phyloP scores from a whole-genome alignment of 2,329 filamentous ascomycete genomes.

The Tolypocladium ovalisporum region DNA sequence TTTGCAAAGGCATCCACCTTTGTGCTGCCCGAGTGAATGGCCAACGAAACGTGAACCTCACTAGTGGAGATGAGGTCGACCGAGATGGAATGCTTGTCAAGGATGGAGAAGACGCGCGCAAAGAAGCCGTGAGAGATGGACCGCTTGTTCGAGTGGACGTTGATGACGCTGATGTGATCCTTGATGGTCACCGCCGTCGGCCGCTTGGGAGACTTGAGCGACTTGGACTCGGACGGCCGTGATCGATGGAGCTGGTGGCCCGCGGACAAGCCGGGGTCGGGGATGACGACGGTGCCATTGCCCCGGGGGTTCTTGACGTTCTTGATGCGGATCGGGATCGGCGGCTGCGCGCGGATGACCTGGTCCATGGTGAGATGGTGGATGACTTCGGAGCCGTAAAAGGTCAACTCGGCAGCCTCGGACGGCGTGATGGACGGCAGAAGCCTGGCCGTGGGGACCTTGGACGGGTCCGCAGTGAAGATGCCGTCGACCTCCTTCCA shows the following conservation, averaged over 20 bases:
- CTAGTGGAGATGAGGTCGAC: constrained; percentile 95
- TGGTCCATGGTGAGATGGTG: constrained; percentile 99
- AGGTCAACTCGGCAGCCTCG: constrained; percentile 91
- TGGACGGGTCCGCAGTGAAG: constrained; percentile 73
- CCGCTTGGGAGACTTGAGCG: constrained; percentile 51
- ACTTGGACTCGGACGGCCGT: constrained; percentile 24
- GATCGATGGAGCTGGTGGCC: constrained; percentile 48
- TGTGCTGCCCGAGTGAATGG: constrained; percentile 71
- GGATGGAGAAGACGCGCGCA: constrained; percentile 82
- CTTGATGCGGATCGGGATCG: constrained; percentile 81
- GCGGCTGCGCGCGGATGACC: constrained; percentile 66
- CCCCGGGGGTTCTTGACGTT: constrained; percentile 81
- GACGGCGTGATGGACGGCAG: constrained; percentile 81
- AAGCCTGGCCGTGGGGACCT: constrained; percentile 88
- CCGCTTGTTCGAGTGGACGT: constrained; percentile 95
- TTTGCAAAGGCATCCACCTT: constrained; percentile 51
- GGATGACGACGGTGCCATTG: constrained; percentile 71
- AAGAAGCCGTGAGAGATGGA: constrained; percentile 95
- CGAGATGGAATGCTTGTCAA: constrained; percentile 76
- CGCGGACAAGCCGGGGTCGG: constrained; percentile 50
- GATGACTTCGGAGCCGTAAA: constrained; percentile 92
- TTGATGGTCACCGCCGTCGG: constrained; percentile 95
- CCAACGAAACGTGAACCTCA: constrained; percentile 96
- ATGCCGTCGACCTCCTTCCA: constrained; percentile 99
- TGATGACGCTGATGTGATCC: constrained; percentile 91